These are phyloP conservation scores for Chaetomium olivaceum DNA, from an alignment of 2,329 filamentous ascomycete genomes.

Conservation along the genomic window DNA sequence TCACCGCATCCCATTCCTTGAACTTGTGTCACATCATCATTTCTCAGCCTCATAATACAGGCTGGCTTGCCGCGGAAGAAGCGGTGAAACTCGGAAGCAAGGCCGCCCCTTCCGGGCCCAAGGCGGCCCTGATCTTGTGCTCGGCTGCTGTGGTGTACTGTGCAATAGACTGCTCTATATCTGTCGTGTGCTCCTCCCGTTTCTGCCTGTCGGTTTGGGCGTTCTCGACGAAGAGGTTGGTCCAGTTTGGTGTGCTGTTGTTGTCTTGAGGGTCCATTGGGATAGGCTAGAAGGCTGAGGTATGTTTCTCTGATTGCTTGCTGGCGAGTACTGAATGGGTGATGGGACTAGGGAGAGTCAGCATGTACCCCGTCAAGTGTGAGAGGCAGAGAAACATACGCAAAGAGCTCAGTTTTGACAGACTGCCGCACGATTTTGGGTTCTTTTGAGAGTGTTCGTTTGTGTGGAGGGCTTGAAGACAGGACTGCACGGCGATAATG, in stretches of 20 bases:
- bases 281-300: too few relatives aligned
- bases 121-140: slow-evolving; percentile 17
- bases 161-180: slow-evolving; percentile 6
- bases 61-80: background rate
- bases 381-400: background rate
- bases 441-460: too few relatives aligned
- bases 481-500: too few relatives aligned
- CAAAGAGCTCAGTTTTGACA: background rate
- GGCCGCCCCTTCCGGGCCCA: background rate
- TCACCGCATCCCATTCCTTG: background rate
- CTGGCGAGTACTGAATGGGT: background rate
- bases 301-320: background rate
- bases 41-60: background rate
- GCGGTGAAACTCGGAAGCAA: background rate
- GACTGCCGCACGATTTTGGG: background rate
- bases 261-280: background rate
- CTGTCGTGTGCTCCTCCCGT: slow-evolving; percentile 21
- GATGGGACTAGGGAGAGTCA: background rate
- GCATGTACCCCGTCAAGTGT: background rate
- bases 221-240: slow-evolving; percentile 1
- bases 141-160: slow-evolving; percentile 16
- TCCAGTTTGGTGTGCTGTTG: slow-evolving; percentile 1
- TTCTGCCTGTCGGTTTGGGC: slow-evolving; percentile 4
- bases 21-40: background rate
- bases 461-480: background rate